Evolutionary conservation across 2,329 filamentous ascomycete genomes (phyloP).

Genomic region (Xylariaceae sp.): DNA sequence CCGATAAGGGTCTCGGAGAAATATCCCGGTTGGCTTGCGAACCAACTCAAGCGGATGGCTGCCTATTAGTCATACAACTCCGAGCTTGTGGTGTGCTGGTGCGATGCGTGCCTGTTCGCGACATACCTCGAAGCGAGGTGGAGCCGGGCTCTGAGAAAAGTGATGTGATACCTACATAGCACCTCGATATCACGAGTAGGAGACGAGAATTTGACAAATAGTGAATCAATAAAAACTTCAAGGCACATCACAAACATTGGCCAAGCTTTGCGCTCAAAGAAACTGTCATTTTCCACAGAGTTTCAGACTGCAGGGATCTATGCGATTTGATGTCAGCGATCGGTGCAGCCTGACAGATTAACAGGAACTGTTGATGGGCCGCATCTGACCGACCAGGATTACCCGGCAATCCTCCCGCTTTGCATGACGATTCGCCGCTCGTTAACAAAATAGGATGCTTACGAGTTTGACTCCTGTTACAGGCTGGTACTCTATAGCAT

Average conservation of each 20-base stretch:
- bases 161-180: conserved; percentile 25
- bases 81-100: conserved; percentile 17
- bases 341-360: conserved; percentile 13
- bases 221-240: conserved; percentile 11
- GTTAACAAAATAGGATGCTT: too few species aligned
- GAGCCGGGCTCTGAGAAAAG: conserved; percentile 1
- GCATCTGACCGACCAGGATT: conserved; percentile 25
- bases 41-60: conserved; percentile 26
- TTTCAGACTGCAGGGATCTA: not conserved
- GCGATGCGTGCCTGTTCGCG: not conserved
- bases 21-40: conserved; percentile 18
- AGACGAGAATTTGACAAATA: conserved; percentile 24
- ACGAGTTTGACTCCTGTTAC: too few species aligned
- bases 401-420: conserved; percentile 20
- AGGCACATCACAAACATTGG: conserved; percentile 7
- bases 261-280: conserved; percentile 16
- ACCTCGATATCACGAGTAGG: conserved; percentile 14
- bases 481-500: too few species aligned
- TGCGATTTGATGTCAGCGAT: conserved; percentile 5
- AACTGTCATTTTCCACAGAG: conserved; percentile 4
- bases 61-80: conserved; percentile 24
- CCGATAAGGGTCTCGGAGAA: conserved; percentile 10
- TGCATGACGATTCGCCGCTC: conserved; percentile 14
- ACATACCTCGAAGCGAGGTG: conserved; percentile 18
- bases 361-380: conserved; percentile 22